Evolutionary conservation across 208 protist species (phyloP).

Genomic region (Trypanosoma melophagium): DNA sequence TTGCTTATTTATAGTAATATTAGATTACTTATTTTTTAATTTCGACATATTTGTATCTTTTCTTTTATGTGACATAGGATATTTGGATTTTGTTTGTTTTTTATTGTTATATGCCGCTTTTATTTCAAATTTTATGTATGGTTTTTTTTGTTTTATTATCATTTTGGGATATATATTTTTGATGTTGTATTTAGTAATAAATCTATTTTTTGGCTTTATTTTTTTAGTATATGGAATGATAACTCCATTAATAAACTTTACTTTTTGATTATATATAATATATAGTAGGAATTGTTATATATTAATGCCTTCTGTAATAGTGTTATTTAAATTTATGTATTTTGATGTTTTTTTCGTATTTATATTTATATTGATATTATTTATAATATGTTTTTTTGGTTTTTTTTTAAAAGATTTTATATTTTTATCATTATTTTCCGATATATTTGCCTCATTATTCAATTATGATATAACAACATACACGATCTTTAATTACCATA

Average conservation of each 20-base stretch:
- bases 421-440: conserved; percentile 89
- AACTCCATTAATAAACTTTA: conserved; percentile 60
- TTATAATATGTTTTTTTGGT: conserved; percentile 84
- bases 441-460: conserved; percentile 65
- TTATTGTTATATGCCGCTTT: conserved; percentile 84
- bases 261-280: conserved; percentile 74
- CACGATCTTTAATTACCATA: conserved; percentile 52
- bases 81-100: conserved; percentile 87
- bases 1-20: conserved; percentile 86
- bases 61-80: conserved; percentile 78
- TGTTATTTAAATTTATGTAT: conserved; percentile 89
- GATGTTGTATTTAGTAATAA: conserved; percentile 79
- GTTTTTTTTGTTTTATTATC: conserved; percentile 89
- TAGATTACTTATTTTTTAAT: conserved; percentile 90
- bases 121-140: conserved; percentile 69
- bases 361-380: conserved; percentile 81
- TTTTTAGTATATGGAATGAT: conserved; percentile 62
- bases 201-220: conserved; percentile 84
- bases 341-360: conserved; percentile 87
- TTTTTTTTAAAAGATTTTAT: conserved; percentile 90
- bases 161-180: conserved; percentile 79
- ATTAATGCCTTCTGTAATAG: conserved; percentile 54
- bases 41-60: conserved; percentile 85
- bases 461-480: conserved; percentile 62
- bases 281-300: conserved; percentile 78